Percentiles rank a stretch among this genome's conserved stretches.
Conservation (phyloP, 331 rosid genomes). For the Prunus yedoensis region DNA sequence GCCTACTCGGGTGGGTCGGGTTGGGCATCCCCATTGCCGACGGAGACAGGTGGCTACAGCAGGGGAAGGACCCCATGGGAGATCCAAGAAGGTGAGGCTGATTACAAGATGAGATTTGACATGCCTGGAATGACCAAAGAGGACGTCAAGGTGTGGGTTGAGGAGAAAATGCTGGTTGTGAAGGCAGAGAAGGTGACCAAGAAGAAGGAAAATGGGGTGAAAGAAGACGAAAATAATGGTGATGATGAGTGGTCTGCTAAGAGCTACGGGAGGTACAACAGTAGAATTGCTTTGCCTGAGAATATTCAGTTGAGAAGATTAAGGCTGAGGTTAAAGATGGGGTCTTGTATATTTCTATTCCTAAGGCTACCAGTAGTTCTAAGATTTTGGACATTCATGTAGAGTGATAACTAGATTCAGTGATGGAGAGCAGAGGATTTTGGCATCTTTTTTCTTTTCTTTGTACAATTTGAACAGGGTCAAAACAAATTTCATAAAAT, state of each 20-base stretch:
- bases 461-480: not conserved
- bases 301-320: constrained; percentile 65
- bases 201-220: constrained; percentile 23
- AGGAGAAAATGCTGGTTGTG: constrained; percentile 76
- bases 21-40: constrained; percentile 35
- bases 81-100: constrained; percentile 64
- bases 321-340: constrained; percentile 86
- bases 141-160: constrained; percentile 86
- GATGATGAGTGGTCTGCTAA: constrained; percentile 65
- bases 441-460: not conserved
- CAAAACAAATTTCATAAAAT: too few species aligned
- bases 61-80: constrained; percentile 90
- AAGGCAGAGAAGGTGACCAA: constrained; percentile 59
- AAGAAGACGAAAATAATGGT: constrained; percentile 19
- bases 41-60: constrained; percentile 42
- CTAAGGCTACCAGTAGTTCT: constrained; percentile 38
- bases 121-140: constrained; percentile 86
- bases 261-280: constrained; percentile 71
- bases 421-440: not conserved
- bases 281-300: constrained; percentile 74
- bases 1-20: constrained; percentile 37
- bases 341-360: constrained; percentile 67
- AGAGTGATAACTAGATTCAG: constrained; percentile 18
- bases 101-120: constrained; percentile 84
- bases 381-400: constrained; percentile 57